These are phyloP conservation scores for Pyricularia pennisetigena DNA, from an alignment of 2,329 filamentous ascomycete genomes.

Conservation along the genomic window DNA sequence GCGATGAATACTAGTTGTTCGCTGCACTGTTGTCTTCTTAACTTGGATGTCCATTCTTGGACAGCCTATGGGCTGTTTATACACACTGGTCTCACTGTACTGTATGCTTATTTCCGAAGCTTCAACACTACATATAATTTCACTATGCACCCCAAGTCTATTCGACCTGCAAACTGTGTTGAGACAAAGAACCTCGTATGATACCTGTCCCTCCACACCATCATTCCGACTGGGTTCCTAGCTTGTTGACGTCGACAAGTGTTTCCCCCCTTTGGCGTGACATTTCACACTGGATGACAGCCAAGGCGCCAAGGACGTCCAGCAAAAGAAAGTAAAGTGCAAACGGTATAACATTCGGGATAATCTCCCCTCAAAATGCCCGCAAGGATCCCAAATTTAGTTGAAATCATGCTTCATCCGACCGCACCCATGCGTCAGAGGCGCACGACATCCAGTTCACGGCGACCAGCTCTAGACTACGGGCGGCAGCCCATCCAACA, in stretches of 20 bases:
- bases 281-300: background rate
- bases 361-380: background rate
- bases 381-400: background rate
- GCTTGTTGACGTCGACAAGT: background rate
- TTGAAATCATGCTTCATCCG: background rate
- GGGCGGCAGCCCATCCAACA: constrained; percentile 25
- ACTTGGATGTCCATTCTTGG: background rate
- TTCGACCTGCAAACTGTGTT: background rate
- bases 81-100: background rate
- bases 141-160: background rate
- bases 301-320: background rate
- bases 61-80: background rate
- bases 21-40: background rate
- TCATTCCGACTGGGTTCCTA: background rate
- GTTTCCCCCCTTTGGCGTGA: background rate
- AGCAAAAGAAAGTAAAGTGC: background rate
- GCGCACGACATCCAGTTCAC: constrained; percentile 37
- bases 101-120: background rate
- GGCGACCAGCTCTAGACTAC: constrained; percentile 27
- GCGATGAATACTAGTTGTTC: background rate
- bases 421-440: constrained; percentile 29
- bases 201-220: background rate
- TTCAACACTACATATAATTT: constrained; percentile 1
- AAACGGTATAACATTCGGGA: background rate
- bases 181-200: background rate